Percentiles rank a stretch among this genome's conserved stretches.
Conservation (phyloP, 108 stramenopile genomes). For the Pseudonitzschia multiseries region DNA sequence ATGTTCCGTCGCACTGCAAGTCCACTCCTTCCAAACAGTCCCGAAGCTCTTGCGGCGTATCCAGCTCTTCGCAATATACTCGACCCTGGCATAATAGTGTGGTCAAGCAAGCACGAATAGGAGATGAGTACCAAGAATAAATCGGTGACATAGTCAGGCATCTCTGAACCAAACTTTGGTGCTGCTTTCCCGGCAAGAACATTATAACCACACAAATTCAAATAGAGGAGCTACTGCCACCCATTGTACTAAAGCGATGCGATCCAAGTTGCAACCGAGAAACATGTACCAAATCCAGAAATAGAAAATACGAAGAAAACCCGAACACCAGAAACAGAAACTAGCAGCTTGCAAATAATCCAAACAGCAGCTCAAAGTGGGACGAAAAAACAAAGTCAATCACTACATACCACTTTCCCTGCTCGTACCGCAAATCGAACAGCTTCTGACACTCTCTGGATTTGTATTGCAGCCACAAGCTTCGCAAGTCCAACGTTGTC, state of each 20-base stretch:
- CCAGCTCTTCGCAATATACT: conserved; percentile 19
- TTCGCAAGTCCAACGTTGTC: conserved; percentile 45
- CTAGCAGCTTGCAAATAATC: too few species aligned
- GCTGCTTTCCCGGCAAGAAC: too few species aligned
- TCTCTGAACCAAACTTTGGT: too few species aligned
- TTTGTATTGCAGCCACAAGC: conserved; percentile 55
- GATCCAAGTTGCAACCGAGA: too few species aligned
- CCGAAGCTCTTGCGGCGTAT: conserved; percentile 20
- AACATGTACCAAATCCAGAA: too few species aligned
- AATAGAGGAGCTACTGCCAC: too few species aligned
- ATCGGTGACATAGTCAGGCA: not conserved
- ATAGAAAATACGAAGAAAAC: not conserved
- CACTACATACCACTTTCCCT: conserved; percentile 27
- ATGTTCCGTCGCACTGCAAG: conserved; percentile 18
- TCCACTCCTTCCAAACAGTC: conserved; percentile 15
- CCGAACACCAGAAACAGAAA: not conserved
- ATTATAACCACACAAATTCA: too few species aligned
- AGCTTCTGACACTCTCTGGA: conserved; percentile 19
- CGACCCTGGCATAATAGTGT: not conserved
- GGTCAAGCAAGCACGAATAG: not conserved
- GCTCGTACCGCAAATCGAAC: conserved; percentile 39
- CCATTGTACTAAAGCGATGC: too few species aligned
- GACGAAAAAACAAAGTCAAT: not conserved
- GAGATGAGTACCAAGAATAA: not conserved
- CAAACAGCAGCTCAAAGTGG: not conserved